Conservation (phyloP, 2,329 filamentous ascomycete genomes). For the Fusarium setosum region DNA sequence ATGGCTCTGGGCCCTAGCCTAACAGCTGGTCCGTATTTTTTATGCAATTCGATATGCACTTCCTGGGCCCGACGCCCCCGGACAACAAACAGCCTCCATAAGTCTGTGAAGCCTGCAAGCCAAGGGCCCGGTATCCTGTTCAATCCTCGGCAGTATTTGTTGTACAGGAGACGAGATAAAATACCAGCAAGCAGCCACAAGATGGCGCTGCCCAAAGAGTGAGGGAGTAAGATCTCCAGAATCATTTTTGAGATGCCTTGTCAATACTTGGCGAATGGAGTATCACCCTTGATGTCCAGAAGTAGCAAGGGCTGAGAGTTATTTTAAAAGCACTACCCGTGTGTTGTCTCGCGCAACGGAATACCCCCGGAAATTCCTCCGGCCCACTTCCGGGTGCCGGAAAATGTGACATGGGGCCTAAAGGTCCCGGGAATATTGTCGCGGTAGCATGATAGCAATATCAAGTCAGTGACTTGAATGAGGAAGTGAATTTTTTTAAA, state of each 20-base stretch:
- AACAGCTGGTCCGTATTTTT: constrained; percentile 18
- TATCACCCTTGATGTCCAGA: background rate
- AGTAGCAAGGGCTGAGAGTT: background rate
- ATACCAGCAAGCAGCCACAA: background rate
- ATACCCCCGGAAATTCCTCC: background rate
- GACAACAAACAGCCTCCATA: constrained; percentile 19
- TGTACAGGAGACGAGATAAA: constrained; percentile 1
- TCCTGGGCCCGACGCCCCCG: constrained; percentile 20
- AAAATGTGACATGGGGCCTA: background rate
- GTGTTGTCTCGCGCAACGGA: background rate
- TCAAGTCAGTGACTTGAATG: too few relatives aligned
- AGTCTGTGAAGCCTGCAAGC: constrained; percentile 16
- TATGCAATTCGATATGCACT: constrained; percentile 19
- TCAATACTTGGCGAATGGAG: background rate
- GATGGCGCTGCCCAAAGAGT: constrained; percentile 1
- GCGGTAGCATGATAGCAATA: too few relatives aligned
- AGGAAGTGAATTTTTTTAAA: too few relatives aligned
- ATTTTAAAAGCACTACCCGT: background rate
- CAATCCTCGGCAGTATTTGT: constrained; percentile 19
- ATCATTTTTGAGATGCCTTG: background rate
- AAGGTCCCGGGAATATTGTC: background rate
- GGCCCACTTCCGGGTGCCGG: background rate
- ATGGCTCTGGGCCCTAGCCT: constrained; percentile 15
- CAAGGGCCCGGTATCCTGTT: constrained; percentile 15
- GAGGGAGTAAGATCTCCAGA: constrained; percentile 2